Evolutionary conservation across 106 monocot species (phyloP).

Genomic region (Posidonia australis): DNA sequence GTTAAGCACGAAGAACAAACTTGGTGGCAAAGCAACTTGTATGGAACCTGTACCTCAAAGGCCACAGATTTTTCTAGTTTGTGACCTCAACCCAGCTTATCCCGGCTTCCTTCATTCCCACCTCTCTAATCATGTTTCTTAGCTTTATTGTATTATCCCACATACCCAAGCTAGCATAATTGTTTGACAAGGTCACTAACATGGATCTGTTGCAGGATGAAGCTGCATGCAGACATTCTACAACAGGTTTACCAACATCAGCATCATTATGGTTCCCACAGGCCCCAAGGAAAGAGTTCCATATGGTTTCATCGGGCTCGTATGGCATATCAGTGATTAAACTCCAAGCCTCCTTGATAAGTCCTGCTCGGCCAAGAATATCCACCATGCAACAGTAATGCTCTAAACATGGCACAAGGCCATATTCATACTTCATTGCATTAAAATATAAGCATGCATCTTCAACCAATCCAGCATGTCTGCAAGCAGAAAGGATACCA

Average conservation of each 20-base stretch:
- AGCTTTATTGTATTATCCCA: slow-evolving; percentile 31
- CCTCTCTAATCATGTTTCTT: slow-evolving; percentile 15
- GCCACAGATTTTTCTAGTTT: neutral
- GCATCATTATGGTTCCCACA: slow-evolving; percentile 11
- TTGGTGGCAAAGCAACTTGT: too few species aligned
- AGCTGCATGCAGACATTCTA: neutral
- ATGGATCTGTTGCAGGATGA: slow-evolving; percentile 18
- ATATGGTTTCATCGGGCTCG: slow-evolving; percentile 23
- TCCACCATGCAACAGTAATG: slow-evolving; percentile 61
- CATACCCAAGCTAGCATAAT: slow-evolving; percentile 34
- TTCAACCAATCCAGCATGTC: slow-evolving; percentile 50
- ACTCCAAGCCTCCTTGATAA: slow-evolving; percentile 31
- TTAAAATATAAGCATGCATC: slow-evolving; percentile 38
- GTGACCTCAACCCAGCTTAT: slow-evolving; percentile 47
- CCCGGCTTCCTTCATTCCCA: slow-evolving; percentile 35
- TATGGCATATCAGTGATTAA: slow-evolving; percentile 37
- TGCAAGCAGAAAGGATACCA: slow-evolving; percentile 64
- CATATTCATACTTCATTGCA: slow-evolving; percentile 22
- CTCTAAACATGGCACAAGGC: slow-evolving; percentile 33
- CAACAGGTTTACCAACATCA: slow-evolving; percentile 10
- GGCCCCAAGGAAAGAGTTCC: slow-evolving; percentile 32
- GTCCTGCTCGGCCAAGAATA: slow-evolving; percentile 42
- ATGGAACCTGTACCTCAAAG: too few species aligned
- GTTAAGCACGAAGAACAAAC: too few species aligned
- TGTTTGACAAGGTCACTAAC: slow-evolving; percentile 31